Base-by-base conservation (phyloP, 2,329 filamentous ascomycete species). In the Fusarium dimerum region DNA sequence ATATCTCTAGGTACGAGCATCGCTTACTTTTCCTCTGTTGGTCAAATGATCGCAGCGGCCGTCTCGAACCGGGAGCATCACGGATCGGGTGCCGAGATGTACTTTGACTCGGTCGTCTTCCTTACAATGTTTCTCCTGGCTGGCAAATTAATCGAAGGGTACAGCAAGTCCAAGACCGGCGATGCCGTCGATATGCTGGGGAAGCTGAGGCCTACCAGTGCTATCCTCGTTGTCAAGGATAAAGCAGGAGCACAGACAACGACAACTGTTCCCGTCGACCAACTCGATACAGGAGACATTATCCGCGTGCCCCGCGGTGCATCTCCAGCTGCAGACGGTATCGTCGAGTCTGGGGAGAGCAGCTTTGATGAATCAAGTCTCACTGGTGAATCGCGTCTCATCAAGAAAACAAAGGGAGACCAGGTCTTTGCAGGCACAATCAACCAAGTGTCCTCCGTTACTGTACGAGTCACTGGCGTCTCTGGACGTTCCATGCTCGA, bases 101-200 rank as follows among this genome's bases (percentile, higher is more conserved):
- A 96, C 70, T 97, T 96, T 67, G 93, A 97, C 69, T 91, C 92
- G 0, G 92, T 97, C 1, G 89, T 96, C 3, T 96, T 97, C 57
- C 71, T 97, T 51, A 96, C 92, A 0, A 79, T 97, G 57, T 97
- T 97, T 68, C 81, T 97, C 18, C 83, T 97, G 1, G 70, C 80
- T 32, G 86, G 87, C 2, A 79, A 88, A n/a, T 80, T 88, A 44
- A 84, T 92, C 12, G 93, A 97, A 74, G 87, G 90, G 1, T 95
- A 94, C 74, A 96, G 89, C 78, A 96, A 96, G 72, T 88, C 91
- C 1, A 93, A 88, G 65, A 91, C 92, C 0, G 92, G 92, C 1
- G 89, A 95, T 68, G 92, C 92, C 1, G 88, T 97, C 2, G 85
- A 89, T 34, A 85, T 88, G 55, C 76, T 97, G 5, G 87, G 87